Evolutionary conservation across 495 filamentous ascomycete species (phyloP), one percentile per base, ranked within the genome.

Genomic region (Aspergillus sclerotioniger): DNA sequence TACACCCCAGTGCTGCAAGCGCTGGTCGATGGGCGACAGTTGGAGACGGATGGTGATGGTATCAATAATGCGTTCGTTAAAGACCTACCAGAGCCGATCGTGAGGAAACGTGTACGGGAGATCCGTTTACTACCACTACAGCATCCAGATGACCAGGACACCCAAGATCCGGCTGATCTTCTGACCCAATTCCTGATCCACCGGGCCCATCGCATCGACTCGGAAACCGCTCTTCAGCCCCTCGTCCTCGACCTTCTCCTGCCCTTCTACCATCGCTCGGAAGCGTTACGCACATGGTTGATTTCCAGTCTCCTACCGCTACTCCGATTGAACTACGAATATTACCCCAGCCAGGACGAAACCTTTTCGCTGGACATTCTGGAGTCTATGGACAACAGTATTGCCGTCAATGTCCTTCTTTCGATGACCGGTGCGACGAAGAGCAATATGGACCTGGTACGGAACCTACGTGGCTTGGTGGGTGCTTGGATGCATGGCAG

Each of bases 401-500:
- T 82, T 29, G 90, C 85, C 2, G 78, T 92, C 20, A 83, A 85
- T 41, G 67, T 86, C 32, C 76, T 96, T 32, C 74, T 97, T 43
- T 85, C 86, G 19, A 85, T 86, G 64, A 83, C 84, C 2, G 76
- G 74, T 45, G 63, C 76, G 20, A 64, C 80, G 15, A 70, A 66
- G 15, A 71, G 66, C 28, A 68, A 62, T 33, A 72, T 69, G 56
- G 76, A 81, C 41, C 71, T 89, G 57, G 85, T 83, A 15, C 82
- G 85, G 60, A 92, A 96, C 63, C 57, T 96, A 56, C 83, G 84
- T 49, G 87, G 88, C 3, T 63, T 96, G 8, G 78, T 94, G 58
- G 89, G 87, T 0, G 89, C 92, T 13, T 96, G 91, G 92, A 80
- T 93, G 51, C 88, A 88, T 65, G 89, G 87, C 35, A 81, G 84